Evolutionary conservation across 139 green algal species (phyloP), one percentile per base, ranked within the genome.

Genomic region (Eudorina sp.): DNA sequence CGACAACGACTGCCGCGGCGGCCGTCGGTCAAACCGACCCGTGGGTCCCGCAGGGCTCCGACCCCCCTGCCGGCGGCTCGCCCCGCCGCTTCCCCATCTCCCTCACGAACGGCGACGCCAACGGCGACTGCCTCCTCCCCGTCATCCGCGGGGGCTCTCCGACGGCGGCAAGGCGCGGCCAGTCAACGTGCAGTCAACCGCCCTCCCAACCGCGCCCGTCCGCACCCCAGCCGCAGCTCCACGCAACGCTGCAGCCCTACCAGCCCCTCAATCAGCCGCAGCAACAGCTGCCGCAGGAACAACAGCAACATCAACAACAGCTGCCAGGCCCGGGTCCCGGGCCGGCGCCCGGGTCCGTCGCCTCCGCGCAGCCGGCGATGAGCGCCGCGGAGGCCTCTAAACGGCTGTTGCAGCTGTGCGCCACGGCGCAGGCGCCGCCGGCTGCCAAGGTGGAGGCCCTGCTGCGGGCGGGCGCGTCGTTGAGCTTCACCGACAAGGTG

Each of bases 401-500:
- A 43, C 80, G 80, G 29, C 80, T 86, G 36, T 43, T 86, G 60
- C 80, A 86, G 80, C 80, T 86, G n/a, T 77, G 60, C 23, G 80
- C 80, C 13, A 21, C 31, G 0, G 29, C 60, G 1, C 36, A 41
- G 41, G 31, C 60, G 29, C 80, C 80, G 13, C n/a, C 62, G 16
- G 27, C 21, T 0, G 40, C 58, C 4, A 86, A 86, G 60, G 80
- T 86, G 80, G 21, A 25, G 60, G n/a, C 62, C 43, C 80, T 86
- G 80, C 62, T 86, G 60, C 31, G 46, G 41, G 80, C 80, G 29
- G 80, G 80, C 0, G 80, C 80, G 4, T 64, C 6, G 3, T n/a
- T 77, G 80, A 31, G 34, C 1, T 46, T 48, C 25, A 64, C 41
- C 2, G 80, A 86, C 43, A 86, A 86, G 78, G 78, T 85, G 5